These are phyloP conservation scores for Fusarium avenaceum DNA, from an alignment of 2,329 filamentous ascomycete species.

Conservation along the genomic window DNA sequence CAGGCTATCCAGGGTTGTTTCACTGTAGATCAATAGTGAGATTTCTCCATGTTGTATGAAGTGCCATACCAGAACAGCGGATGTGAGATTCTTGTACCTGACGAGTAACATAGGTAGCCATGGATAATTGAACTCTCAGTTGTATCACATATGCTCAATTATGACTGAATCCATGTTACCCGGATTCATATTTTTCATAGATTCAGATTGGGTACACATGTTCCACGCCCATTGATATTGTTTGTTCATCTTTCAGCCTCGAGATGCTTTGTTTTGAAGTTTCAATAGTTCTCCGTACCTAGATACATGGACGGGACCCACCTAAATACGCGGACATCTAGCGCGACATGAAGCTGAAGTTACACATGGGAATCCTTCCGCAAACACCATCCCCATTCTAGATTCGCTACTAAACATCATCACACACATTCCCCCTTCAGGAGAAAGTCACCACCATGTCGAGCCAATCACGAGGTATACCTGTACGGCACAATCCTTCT, in stretches of 20 bases:
- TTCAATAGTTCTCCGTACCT: not conserved
- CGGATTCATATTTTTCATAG: not conserved
- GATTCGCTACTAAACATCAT: not conserved
- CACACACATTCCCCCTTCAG: not conserved
- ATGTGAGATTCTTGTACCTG: not conserved
- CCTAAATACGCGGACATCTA: constrained; percentile 13
- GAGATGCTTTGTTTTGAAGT: not conserved
- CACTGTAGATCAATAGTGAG: constrained; percentile 3
- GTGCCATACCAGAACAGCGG: not conserved
- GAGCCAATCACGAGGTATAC: constrained; percentile 63
- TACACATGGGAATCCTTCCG: not conserved
- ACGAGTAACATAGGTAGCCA: not conserved
- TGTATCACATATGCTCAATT: not conserved
- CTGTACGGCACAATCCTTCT: constrained; percentile 64
- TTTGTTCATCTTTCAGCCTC: not conserved
- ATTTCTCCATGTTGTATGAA: not conserved
- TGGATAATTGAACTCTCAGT: not conserved
- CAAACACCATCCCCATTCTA: not conserved
- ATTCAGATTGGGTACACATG: not conserved
- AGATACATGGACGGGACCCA: constrained; percentile 21
- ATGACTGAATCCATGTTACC: not conserved
- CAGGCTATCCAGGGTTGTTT: not conserved
- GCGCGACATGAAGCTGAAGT: not conserved
- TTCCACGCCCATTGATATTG: not conserved
- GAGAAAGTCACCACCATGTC: constrained; percentile 54